A percentile compares a stretch with the other conserved stretches of the same genome.
These are phyloP conservation scores for Brachypodium distachyon DNA, from an alignment of 202 grass and related monocot genomes.

Conservation along the genomic window DNA sequence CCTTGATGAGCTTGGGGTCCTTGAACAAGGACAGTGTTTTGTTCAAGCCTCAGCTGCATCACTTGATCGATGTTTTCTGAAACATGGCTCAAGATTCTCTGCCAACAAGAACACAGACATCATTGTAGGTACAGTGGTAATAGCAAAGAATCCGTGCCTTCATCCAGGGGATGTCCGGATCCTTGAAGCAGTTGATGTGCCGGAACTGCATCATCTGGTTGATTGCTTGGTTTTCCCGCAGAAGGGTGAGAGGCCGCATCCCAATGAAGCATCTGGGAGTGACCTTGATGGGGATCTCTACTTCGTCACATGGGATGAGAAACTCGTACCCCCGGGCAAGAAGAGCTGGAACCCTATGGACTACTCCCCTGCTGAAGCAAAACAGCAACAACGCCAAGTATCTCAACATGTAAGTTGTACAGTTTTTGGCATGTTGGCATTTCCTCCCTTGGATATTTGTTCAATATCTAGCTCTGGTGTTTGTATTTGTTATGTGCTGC, in stretches of 20 bases:
- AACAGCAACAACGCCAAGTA: conserved; percentile 28
- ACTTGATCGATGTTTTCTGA: conserved; percentile 53
- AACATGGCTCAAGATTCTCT: conserved; percentile 56
- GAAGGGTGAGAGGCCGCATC: conserved; percentile 84
- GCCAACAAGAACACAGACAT: conserved; percentile 43
- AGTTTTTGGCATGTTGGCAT: neutral
- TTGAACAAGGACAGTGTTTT: conserved; percentile 81
- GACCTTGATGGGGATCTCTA: conserved; percentile 96
- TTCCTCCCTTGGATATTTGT: neutral
- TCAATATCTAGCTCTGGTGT: too few species aligned
- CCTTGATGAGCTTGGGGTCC: conserved; percentile 73
- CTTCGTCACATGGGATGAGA: conserved; percentile 89
- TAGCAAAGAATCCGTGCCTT: conserved; percentile 93
- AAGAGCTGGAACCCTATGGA: conserved; percentile 80
- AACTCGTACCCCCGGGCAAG: conserved; percentile 72
- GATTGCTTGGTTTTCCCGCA: conserved; percentile 87
- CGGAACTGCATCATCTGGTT: conserved; percentile 62
- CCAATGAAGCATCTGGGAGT: conserved; percentile 85
- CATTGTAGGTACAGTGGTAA: conserved; percentile 66
- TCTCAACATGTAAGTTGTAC: conserved; percentile 26
- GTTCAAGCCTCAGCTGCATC: conserved; percentile 56
- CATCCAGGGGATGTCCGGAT: conserved; percentile 83
- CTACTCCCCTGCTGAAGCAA: conserved; percentile 45
- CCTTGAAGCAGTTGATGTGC: conserved; percentile 82
- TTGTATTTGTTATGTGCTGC: too few species aligned